Evolutionary conservation across 176 grass and related monocot species (phyloP).

Genomic region (Thinopyrum elongatum): DNA sequence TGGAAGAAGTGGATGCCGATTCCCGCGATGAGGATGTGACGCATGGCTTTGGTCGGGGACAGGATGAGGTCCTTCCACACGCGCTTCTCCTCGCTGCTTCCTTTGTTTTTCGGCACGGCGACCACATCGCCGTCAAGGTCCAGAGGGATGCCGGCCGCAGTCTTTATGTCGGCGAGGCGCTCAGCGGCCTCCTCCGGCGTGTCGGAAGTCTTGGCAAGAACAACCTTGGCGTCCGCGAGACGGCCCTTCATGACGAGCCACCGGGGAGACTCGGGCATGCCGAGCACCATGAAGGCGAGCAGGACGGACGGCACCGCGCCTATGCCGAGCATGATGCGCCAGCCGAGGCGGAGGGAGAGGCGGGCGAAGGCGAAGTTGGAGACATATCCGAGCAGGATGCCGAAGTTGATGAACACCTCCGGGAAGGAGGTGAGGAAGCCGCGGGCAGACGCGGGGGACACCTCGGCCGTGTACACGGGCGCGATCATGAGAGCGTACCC

Average conservation of each 20-base stretch:
- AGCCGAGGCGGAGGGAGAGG: constrained; percentile 35
- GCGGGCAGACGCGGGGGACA: constrained; percentile 63
- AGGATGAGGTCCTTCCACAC: constrained; percentile 79
- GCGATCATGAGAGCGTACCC: constrained; percentile 90
- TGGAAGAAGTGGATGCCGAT: constrained; percentile 88
- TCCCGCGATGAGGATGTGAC: constrained; percentile 46
- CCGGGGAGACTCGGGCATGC: constrained; percentile 84
- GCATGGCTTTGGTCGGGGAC: constrained; percentile 46
- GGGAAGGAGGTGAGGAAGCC: constrained; percentile 84
- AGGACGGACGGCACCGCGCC: constrained; percentile 66
- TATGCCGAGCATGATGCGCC: constrained; percentile 82
- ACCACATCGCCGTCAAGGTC: constrained; percentile 67
- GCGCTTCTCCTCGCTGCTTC: constrained; percentile 26
- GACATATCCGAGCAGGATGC: constrained; percentile 81
- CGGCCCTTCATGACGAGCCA: constrained; percentile 84
- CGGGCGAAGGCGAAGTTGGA: constrained; percentile 69
- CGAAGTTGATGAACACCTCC: constrained; percentile 91
- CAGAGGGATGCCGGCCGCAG: constrained; percentile 54
- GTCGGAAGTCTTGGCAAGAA: constrained; percentile 62
- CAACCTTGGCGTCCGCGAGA: constrained; percentile 56
- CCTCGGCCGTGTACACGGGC: constrained; percentile 79
- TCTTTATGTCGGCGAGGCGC: constrained; percentile 67
- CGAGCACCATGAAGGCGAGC: constrained; percentile 57
- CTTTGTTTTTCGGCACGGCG: constrained; percentile 27
- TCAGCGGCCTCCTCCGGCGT: constrained; percentile 59